Evolutionary conservation across 306 rosid species (phyloP).

Genomic region (Medicago lupulina): DNA sequence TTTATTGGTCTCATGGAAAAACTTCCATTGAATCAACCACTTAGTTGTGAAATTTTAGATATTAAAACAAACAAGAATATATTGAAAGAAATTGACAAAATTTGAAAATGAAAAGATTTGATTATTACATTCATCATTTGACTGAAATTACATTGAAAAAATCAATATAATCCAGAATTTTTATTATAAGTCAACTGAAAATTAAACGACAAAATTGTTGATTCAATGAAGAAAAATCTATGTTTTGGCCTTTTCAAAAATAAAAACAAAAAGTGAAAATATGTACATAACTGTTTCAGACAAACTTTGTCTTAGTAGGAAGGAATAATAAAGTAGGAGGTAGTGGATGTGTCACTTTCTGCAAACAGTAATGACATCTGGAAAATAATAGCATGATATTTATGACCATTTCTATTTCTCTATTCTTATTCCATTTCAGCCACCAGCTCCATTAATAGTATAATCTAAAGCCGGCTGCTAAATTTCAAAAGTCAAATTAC

Average conservation of each 20-base stretch:
- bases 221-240: conserved; percentile 3
- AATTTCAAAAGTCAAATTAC: background rate
- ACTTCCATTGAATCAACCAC: background rate
- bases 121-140: background rate
- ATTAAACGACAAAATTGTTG: background rate
- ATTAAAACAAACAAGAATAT: too few relatives aligned
- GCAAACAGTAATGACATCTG: background rate
- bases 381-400: background rate
- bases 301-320: too few relatives aligned
- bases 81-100: too few relatives aligned
- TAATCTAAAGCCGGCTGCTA: conserved; percentile 18
- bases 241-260: background rate
- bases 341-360: conserved; percentile 9
- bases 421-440: background rate
- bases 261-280: too few relatives aligned
- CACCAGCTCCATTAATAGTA: background rate
- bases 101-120: background rate
- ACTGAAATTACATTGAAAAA: background rate
- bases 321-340: background rate
- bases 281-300: too few relatives aligned
- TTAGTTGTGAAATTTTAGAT: background rate
- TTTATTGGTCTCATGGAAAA: background rate
- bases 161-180: background rate
- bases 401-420: conserved; percentile 9
- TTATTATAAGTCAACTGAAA: too few relatives aligned